phyloP scores from a whole-genome alignment of 768 basidiomycete species.

The Mycena olivaceomarginata region DNA sequence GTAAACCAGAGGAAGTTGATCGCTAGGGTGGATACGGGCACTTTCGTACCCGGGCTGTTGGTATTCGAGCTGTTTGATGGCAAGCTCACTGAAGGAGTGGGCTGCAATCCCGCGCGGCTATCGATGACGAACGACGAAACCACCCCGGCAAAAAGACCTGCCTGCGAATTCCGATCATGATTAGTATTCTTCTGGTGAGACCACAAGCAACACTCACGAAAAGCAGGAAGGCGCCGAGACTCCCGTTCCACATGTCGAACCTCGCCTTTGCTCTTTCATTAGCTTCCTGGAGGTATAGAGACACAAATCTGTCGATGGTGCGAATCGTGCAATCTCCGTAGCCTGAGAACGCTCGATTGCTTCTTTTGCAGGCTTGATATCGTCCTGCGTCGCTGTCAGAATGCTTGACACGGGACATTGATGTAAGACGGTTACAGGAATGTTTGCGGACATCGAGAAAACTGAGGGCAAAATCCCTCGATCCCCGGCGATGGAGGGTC shows the following conservation, averaged over 20 bases:
- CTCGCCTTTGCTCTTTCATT: constrained; percentile 17
- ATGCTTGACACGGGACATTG: neutral
- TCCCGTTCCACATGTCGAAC: constrained; percentile 19
- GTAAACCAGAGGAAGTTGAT: constrained; percentile 29
- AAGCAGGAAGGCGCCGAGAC: constrained; percentile 17
- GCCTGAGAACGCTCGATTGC: neutral
- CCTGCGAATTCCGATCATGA: neutral
- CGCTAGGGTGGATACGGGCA: constrained; percentile 5
- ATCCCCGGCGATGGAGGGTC: neutral
- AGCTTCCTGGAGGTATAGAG: constrained; percentile 21
- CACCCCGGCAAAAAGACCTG: constrained; percentile 25
- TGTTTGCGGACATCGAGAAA: constrained; percentile 5
- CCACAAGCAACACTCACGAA: constrained; percentile 11
- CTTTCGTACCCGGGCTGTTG: neutral
- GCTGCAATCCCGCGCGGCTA: constrained; percentile 14
- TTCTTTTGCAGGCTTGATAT: neutral
- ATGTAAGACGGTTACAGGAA: neutral
- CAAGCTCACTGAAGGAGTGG: neutral
- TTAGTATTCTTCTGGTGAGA: neutral
- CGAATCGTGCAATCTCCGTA: neutral
- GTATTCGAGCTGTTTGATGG: neutral
- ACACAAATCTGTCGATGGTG: constrained; percentile 13
- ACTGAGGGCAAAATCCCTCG: neutral
- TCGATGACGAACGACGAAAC: constrained; percentile 24
- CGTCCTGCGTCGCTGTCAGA: neutral